A percentile compares a stretch with the other conserved stretches of the same genome.
Conservation (phyloP, 352 stramenopile genomes). For the Phytophthora pisi region DNA sequence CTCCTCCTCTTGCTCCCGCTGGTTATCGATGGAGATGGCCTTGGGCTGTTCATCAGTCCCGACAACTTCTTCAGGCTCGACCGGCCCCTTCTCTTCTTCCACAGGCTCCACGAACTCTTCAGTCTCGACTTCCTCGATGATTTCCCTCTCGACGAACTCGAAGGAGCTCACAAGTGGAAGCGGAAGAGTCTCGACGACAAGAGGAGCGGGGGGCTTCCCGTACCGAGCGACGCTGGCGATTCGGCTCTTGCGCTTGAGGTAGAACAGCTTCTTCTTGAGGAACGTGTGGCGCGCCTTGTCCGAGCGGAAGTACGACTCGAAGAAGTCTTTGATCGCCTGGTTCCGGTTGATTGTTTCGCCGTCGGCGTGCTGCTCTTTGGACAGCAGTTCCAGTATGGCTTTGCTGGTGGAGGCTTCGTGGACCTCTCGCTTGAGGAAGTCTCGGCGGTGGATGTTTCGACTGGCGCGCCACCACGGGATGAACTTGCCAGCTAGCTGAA, state of each 20-base stretch:
- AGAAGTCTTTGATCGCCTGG: slow-evolving; percentile 37
- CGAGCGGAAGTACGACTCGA: slow-evolving; percentile 55
- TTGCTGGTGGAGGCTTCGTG: slow-evolving; percentile 48
- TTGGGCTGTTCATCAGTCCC: slow-evolving; percentile 13
- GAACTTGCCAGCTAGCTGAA: slow-evolving; percentile 55
- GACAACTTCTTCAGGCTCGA: slow-evolving; percentile 12
- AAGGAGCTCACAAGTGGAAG: slow-evolving; percentile 40
- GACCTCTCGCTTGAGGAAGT: slow-evolving; percentile 59
- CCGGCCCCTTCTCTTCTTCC: slow-evolving; percentile 12
- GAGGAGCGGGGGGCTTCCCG: slow-evolving; percentile 49
- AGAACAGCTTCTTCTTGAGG: slow-evolving; percentile 58
- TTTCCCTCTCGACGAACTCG: slow-evolving; percentile 28
- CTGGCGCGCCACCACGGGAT: slow-evolving; percentile 58
- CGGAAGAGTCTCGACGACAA: slow-evolving; percentile 53
- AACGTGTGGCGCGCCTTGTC: slow-evolving; percentile 46
- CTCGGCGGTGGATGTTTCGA: slow-evolving; percentile 54
- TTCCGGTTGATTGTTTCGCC: slow-evolving; percentile 7
- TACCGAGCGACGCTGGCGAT: slow-evolving; percentile 48
- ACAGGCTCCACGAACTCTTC: slow-evolving; percentile 15
- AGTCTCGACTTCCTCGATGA: slow-evolving; percentile 17
- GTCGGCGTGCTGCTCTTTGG: slow-evolving; percentile 31
- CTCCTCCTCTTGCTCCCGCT: slow-evolving; percentile 34
- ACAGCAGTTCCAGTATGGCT: slow-evolving; percentile 42
- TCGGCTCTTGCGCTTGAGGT: slow-evolving; percentile 45
- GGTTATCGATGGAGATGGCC: slow-evolving; percentile 15